Conservation (phyloP, 2,329 filamentous ascomycete species). For the Epichloe scottii region DNA sequence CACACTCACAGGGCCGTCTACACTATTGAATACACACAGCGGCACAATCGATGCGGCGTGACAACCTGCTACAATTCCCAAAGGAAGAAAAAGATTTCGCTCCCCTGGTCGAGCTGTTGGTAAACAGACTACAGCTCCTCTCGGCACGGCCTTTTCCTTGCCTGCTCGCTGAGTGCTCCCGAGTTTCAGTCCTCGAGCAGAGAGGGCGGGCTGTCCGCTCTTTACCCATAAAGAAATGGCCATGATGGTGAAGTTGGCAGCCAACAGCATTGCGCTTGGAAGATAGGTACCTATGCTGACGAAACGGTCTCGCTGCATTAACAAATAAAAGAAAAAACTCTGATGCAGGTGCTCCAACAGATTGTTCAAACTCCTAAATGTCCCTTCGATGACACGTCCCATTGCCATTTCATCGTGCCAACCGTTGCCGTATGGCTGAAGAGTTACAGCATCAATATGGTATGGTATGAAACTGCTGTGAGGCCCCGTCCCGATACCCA, state of each 20-base stretch:
- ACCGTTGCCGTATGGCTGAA: constrained; percentile 79
- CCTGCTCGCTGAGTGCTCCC: neutral
- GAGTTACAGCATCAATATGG: constrained; percentile 88
- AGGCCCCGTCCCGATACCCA: constrained; percentile 79
- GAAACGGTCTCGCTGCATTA: constrained; percentile 84
- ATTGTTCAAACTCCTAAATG: constrained; percentile 91
- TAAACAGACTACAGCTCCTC: constrained; percentile 16
- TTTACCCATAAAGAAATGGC: constrained; percentile 89
- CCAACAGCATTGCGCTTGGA: constrained; percentile 93
- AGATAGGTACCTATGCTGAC: constrained; percentile 97
- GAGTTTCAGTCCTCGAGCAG: neutral
- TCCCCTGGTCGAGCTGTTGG: constrained; percentile 29
- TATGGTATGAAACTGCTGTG: constrained; percentile 97
- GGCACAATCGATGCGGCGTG: constrained; percentile 72
- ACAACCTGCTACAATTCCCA: constrained; percentile 57
- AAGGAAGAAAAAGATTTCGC: constrained; percentile 57
- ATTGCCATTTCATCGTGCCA: constrained; percentile 98
- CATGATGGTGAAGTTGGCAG: constrained; percentile 90
- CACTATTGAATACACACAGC: constrained; percentile 74
- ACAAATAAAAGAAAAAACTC: constrained; percentile 97
- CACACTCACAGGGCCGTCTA: constrained; percentile 48
- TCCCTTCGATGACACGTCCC: constrained; percentile 76
- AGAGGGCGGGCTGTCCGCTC: constrained; percentile 48
- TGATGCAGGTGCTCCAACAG: constrained; percentile 93
- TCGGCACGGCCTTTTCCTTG: constrained; percentile 10